Evolutionary conservation across 208 protist genomes (phyloP).

Genomic region (Leishmania guyanensis): DNA sequence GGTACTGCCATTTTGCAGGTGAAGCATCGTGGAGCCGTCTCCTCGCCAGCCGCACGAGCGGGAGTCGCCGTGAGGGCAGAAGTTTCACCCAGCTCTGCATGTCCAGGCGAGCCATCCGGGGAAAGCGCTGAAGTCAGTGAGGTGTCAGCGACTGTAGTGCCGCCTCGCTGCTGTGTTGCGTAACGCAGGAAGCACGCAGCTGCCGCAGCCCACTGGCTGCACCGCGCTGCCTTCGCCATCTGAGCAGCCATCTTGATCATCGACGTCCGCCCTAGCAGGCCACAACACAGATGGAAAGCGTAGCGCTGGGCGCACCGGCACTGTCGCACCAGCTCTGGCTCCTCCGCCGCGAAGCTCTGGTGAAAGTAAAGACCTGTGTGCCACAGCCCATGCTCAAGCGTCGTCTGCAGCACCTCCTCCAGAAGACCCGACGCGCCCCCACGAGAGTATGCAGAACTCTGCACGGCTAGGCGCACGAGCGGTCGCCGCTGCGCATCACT

Average conservation of each 20-base stretch:
- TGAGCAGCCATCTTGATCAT: conserved; percentile 49
- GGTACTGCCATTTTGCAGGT: background rate
- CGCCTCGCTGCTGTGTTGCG: conserved; percentile 1
- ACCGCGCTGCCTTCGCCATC: conserved; percentile 38
- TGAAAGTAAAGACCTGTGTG: conserved; percentile 63
- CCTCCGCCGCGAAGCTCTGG: conserved; percentile 48
- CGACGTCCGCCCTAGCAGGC: conserved; percentile 47
- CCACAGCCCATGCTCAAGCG: conserved; percentile 61
- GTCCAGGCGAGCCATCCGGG: background rate
- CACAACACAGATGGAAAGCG: conserved; percentile 46
- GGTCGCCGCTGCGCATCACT: conserved; percentile 31
- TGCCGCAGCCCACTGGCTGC: conserved; percentile 50
- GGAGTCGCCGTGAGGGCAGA: background rate
- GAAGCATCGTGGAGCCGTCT: background rate
- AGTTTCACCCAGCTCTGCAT: background rate
- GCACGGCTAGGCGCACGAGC: conserved; percentile 53
- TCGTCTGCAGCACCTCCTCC: conserved; percentile 50
- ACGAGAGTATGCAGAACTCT: conserved; percentile 22
- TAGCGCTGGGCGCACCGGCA: conserved; percentile 47
- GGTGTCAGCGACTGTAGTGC: background rate
- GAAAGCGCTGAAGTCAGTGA: background rate
- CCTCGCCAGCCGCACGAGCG: background rate
- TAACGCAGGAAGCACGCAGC: conserved; percentile 53
- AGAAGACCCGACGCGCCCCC: conserved; percentile 29
- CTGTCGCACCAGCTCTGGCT: conserved; percentile 45